phyloP scores from a whole-genome alignment of 2,329 filamentous ascomycete species.

The Microsporum canis region DNA sequence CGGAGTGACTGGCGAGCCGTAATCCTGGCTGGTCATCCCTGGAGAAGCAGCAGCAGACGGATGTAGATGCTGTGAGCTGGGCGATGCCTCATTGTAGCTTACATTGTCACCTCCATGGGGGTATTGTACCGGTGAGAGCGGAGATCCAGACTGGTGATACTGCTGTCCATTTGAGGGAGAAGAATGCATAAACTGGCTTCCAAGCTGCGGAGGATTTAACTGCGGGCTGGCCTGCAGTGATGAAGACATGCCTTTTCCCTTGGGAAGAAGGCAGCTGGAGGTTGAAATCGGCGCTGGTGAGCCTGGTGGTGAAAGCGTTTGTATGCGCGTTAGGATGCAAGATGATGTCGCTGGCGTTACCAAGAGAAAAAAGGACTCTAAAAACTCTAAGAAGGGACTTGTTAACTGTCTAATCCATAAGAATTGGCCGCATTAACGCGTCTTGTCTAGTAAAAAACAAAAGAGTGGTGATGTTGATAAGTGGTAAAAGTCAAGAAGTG shows the following conservation, averaged over 20 bases:
- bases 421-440: neutral
- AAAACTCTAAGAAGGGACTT: neutral
- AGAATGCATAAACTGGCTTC: constrained; percentile 29
- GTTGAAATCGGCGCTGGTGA: neutral
- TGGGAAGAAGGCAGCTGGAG: constrained; percentile 11
- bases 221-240: constrained; percentile 52
- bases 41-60: constrained; percentile 26
- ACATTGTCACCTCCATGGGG: constrained; percentile 31
- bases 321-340: neutral
- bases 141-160: neutral
- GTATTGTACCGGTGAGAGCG: constrained; percentile 38
- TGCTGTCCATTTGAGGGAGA: constrained; percentile 24
- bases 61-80: constrained; percentile 20
- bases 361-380: neutral
- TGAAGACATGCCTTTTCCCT: constrained; percentile 47
- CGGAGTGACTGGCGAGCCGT: constrained; percentile 26
- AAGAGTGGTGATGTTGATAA: neutral
- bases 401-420: constrained; percentile 3
- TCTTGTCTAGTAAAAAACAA: constrained; percentile 13
- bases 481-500: neutral
- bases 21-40: constrained; percentile 31
- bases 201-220: constrained; percentile 40
- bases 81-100: neutral
- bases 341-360: constrained; percentile 5
- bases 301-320: neutral